Evolutionary conservation across 139 green algal genomes (phyloP).

Genomic region (Tetraselmis striata): DNA sequence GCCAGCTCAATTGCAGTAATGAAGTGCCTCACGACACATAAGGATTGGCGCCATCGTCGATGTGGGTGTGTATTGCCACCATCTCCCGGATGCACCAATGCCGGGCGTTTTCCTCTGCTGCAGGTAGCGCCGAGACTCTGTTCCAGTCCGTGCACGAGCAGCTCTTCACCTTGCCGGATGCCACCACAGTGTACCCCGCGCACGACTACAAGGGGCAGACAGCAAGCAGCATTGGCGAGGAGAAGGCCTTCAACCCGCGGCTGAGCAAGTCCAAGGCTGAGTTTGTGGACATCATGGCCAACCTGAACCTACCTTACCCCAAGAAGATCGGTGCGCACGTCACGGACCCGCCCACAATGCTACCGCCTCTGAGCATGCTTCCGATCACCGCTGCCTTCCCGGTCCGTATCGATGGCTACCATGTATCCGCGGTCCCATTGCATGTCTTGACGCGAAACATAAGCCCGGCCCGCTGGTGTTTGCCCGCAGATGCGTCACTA

Average conservation of each 20-base stretch:
- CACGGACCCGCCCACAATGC: no score
- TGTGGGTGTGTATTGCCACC: no score
- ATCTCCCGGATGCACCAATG: conserved; percentile 5
- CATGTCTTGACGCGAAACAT: neutral
- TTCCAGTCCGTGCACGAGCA: conserved; percentile 27
- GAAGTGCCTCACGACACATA: no score
- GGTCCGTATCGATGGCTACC: neutral
- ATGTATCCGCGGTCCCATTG: neutral
- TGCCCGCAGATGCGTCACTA: conserved; percentile 31
- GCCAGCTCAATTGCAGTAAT: no score
- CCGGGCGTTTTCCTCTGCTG: neutral
- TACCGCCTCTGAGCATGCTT: no score
- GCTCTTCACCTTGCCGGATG: conserved; percentile 41
- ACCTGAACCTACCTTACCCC: conserved; percentile 52
- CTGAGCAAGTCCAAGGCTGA: conserved; percentile 52
- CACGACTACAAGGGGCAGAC: conserved; percentile 51
- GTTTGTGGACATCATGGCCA: conserved; percentile 52
- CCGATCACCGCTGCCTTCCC: no score
- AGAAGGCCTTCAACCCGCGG: conserved; percentile 52
- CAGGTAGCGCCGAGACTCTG: conserved; percentile 17
- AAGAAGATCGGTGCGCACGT: conserved; percentile 46
- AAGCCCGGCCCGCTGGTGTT: neutral
- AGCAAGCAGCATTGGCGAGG: conserved; percentile 47
- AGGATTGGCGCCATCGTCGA: no score
- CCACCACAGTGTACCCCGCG: conserved; percentile 43